Base-by-base conservation (phyloP, 2,329 filamentous ascomycete genomes). In the Tympanopsis confertula region DNA sequence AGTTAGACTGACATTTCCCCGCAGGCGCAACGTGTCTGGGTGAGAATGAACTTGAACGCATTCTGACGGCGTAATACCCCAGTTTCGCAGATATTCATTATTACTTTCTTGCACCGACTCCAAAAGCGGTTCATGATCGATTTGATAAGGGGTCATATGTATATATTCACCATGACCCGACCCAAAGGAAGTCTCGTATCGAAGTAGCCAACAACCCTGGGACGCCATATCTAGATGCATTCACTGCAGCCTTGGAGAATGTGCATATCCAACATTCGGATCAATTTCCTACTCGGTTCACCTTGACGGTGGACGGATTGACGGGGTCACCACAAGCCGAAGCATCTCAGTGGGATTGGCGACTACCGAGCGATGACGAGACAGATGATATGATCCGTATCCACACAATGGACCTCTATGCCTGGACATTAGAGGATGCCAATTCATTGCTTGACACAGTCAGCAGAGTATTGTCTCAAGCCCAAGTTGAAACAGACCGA, bases 71-170 rank as follows among this genome's bases (percentile, higher is more conserved):
- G 10, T 10, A 28, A 10, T 28, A 13, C 20, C 19, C 12, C 45
- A 81, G 75, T 47, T 80, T 75, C 49, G 69, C 71, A 41, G 76
- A 81, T 50, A 61, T 78, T 30, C 76, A 80, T 53, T 78, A 75
- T 51, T 78, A 71, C 55, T 76, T 80, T 54, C 63, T 65, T 42
- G 58, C 66, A 13, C 76, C 76, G 3, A 59, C 59, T 3, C 60
- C 66, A 26, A 70, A 63, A 40, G 73, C 75, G 30, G 54, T 61
- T 24, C 69, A 77, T 45, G 71, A 80, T 51, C 71, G 76, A 36
- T 80, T 81, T 54, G 71, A 76, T 47, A 77, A 74, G 48, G 63
- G 69, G 42, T 78, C 73, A 35, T 80, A 81, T 56, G 60, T 80
- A 43, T 81, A 80, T 53, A 55, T 81, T 38, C 78, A 76, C 54